These are phyloP conservation scores for Podospora anserina DNA, from an alignment of 495 filamentous ascomycete genomes.

Conservation along the genomic window DNA sequence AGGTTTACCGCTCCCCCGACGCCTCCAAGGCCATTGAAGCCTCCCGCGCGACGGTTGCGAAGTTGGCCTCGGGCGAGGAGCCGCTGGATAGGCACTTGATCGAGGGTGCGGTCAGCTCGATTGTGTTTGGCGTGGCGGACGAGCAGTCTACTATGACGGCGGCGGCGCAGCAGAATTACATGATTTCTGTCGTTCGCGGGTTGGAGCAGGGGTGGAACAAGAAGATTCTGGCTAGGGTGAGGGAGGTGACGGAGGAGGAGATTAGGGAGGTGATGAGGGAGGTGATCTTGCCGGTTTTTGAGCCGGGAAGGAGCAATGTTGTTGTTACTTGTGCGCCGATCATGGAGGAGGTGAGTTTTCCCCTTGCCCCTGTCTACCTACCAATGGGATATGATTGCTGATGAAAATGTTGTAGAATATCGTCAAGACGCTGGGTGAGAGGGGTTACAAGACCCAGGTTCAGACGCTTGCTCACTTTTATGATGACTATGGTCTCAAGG, in stretches of 20 bases:
- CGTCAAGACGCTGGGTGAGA: constrained; percentile 63
- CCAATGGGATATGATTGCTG: constrained; percentile 14
- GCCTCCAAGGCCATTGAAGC: constrained; percentile 81
- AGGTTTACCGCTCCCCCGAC: constrained; percentile 85
- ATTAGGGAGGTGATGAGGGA: constrained; percentile 71
- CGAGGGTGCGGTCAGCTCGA: constrained; percentile 84
- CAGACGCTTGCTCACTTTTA: constrained; percentile 77
- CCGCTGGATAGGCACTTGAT: constrained; percentile 76
- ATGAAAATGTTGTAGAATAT: constrained; percentile 52
- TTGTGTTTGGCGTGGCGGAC: constrained; percentile 80
- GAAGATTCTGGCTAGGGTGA: constrained; percentile 69
- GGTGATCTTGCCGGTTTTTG: constrained; percentile 74
- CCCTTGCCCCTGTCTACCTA: constrained; percentile 10
- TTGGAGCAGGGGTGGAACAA: constrained; percentile 76
- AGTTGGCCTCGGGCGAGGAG: constrained; percentile 50
- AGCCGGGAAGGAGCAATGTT: constrained; percentile 70
- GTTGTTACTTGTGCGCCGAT: constrained; percentile 85
- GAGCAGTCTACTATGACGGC: constrained; percentile 77
- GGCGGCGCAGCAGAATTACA: constrained; percentile 78
- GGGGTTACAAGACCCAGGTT: constrained; percentile 74
- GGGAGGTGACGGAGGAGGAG: constrained; percentile 71
- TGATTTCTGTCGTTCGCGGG: constrained; percentile 72
- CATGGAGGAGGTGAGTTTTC: constrained; percentile 69
- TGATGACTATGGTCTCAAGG: constrained; percentile 84
- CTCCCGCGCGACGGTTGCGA: constrained; percentile 64